A percentile compares a stretch with the other conserved stretches of the same genome.
Conservation (phyloP, 108 stramenopile genomes). For the Aurantiochytrium sp. region DNA sequence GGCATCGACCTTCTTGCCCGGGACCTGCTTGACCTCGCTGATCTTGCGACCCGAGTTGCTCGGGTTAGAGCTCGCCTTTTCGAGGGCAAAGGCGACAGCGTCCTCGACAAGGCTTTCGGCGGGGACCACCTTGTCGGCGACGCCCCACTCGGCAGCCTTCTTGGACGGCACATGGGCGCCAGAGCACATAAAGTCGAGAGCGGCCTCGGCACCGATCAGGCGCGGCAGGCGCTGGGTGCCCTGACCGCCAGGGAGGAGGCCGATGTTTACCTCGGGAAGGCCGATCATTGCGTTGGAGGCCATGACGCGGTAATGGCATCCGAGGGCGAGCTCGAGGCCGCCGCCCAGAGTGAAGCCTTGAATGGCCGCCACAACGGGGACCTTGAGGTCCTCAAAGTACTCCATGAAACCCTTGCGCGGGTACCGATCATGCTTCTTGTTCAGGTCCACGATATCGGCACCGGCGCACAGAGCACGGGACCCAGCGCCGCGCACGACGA, state of each 20-base stretch:
- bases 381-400: constrained; percentile 60
- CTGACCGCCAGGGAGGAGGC: constrained; percentile 90
- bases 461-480: constrained; percentile 63
- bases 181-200: constrained; percentile 71
- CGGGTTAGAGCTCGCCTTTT: constrained; percentile 23
- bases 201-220: constrained; percentile 61
- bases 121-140: constrained; percentile 56
- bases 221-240: constrained; percentile 93
- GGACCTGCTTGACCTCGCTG: not conserved
- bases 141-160: constrained; percentile 50
- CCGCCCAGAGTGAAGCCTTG: constrained; percentile 81
- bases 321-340: constrained; percentile 82
- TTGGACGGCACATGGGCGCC: constrained; percentile 50
- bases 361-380: constrained; percentile 90
- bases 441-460: constrained; percentile 71
- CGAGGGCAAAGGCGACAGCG: not conserved
- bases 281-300: constrained; percentile 62
- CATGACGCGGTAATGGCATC: constrained; percentile 79
- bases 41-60: not conserved
- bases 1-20: not conserved
- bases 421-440: constrained; percentile 53
- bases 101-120: not conserved
- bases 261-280: constrained; percentile 86
- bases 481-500: not conserved
- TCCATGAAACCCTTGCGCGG: constrained; percentile 54